Percentiles rank a stretch among this genome's conserved stretches.
phyloP scores from a whole-genome alignment of 169 alveolate species.

The Plasmodium relictum region DNA sequence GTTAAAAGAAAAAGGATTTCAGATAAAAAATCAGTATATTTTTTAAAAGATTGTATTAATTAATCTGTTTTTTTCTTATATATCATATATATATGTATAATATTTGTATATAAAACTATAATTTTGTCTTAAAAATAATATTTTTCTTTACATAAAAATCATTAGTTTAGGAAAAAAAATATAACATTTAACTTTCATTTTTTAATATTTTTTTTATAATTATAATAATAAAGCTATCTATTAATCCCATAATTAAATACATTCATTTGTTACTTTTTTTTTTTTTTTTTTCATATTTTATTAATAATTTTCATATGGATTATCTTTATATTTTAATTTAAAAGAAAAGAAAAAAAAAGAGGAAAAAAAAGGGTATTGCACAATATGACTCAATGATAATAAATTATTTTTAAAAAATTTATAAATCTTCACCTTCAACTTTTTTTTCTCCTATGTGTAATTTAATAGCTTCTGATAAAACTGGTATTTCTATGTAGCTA shows the following conservation, averaged over 20 bases:
- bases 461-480: constrained; percentile 70
- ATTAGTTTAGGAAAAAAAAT: too few relatives aligned
- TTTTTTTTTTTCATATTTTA: constrained; percentile 2
- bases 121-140: too few relatives aligned
- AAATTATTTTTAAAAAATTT: constrained; percentile 2
- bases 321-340: constrained; percentile 1
- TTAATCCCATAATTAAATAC: not conserved
- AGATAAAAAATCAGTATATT: constrained; percentile 70
- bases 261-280: not conserved
- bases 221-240: too few relatives aligned
- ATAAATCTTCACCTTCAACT: constrained; percentile 7
- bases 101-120: not conserved
- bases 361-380: not conserved
- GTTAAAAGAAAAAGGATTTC: constrained; percentile 49
- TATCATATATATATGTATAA: not conserved
- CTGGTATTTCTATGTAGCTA: constrained; percentile 75
- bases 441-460: constrained; percentile 74
- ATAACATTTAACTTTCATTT: too few relatives aligned
- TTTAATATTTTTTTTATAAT: too few relatives aligned
- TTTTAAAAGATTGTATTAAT: constrained; percentile 51
- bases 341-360: not conserved
- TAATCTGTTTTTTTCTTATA: not conserved
- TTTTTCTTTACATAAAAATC: too few relatives aligned
- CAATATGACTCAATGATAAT: not conserved
- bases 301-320: too few relatives aligned